A percentile compares a stretch with the other conserved stretches of the same genome.
phyloP scores from a whole-genome alignment of 495 filamentous ascomycete genomes.

The Penicillium samsonianum region DNA sequence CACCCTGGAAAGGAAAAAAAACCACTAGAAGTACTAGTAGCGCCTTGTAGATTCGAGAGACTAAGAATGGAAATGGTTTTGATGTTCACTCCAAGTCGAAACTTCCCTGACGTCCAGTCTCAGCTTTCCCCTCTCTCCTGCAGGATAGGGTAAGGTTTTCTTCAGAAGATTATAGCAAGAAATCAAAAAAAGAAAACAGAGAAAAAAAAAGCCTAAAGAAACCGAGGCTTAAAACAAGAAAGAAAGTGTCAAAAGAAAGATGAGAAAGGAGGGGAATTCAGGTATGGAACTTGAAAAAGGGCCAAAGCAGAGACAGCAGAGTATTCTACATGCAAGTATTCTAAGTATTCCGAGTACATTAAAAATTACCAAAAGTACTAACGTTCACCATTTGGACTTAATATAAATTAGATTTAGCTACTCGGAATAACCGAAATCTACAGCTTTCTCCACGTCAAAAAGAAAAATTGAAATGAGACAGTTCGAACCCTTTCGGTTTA shows the following conservation, averaged over 20 bases:
- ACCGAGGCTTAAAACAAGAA: slow-evolving; percentile 5
- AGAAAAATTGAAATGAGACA: slow-evolving; percentile 4
- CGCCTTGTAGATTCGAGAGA: slow-evolving; percentile 29
- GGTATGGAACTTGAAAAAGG: slow-evolving; percentile 24
- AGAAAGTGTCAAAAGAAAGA: slow-evolving; percentile 16
- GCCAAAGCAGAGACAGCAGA: slow-evolving; percentile 10
- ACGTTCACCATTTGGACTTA: slow-evolving; percentile 10
- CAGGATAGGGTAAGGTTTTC: background rate
- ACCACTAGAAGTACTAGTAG: slow-evolving; percentile 33
- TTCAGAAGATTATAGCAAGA: background rate
- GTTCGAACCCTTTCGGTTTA: background rate
- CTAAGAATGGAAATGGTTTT: slow-evolving; percentile 3
- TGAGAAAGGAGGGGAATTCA: slow-evolving; percentile 16
- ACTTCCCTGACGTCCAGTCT: background rate
- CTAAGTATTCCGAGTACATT: slow-evolving; percentile 19
- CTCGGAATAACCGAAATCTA: slow-evolving; percentile 17
- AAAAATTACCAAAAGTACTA: slow-evolving; percentile 29
- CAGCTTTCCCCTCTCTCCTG: background rate
- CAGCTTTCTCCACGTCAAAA: background rate
- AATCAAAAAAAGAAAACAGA: slow-evolving; percentile 10
- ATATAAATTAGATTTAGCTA: slow-evolving; percentile 7
- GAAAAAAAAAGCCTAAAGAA: slow-evolving; percentile 13
- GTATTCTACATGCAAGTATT: background rate
- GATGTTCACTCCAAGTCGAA: slow-evolving; percentile 1
- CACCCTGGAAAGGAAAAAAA: slow-evolving; percentile 21